phyloP scores from a whole-genome alignment of 495 filamentous ascomycete species.

The Lophium mytilinum region DNA sequence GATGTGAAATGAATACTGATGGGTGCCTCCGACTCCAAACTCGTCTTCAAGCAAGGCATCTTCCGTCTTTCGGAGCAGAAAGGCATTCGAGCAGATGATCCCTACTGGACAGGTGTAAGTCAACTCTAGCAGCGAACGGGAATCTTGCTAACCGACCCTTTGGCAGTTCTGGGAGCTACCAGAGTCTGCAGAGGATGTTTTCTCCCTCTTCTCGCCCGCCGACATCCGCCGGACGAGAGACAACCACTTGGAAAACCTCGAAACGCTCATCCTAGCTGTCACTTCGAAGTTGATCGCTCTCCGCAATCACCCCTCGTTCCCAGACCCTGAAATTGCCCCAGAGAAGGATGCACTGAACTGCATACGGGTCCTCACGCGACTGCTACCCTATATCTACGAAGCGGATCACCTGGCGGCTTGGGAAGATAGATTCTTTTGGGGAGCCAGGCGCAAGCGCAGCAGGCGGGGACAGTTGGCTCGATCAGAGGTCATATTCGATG shows the following conservation, averaged over 20 bases:
- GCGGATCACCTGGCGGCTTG: slow-evolving; percentile 75
- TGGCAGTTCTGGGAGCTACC: slow-evolving; percentile 93
- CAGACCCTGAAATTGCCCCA: slow-evolving; percentile 80
- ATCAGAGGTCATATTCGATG: slow-evolving; percentile 82
- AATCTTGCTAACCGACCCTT: slow-evolving; percentile 8
- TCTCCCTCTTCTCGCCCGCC: slow-evolving; percentile 87
- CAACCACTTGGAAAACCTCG: slow-evolving; percentile 76
- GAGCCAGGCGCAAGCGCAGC: slow-evolving; percentile 56
- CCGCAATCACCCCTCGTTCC: slow-evolving; percentile 83
- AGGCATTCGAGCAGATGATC: slow-evolving; percentile 78
- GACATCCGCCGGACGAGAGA: slow-evolving; percentile 92
- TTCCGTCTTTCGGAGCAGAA: slow-evolving; percentile 90
- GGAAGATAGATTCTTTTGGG: slow-evolving; percentile 94
- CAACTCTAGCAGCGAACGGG: neutral
- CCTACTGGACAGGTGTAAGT: slow-evolving; percentile 86
- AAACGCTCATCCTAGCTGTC: slow-evolving; percentile 77
- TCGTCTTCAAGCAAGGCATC: slow-evolving; percentile 98
- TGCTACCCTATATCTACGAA: slow-evolving; percentile 91
- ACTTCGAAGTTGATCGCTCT: slow-evolving; percentile 73
- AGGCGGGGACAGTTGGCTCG: slow-evolving; percentile 44
- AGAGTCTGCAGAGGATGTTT: slow-evolving; percentile 91
- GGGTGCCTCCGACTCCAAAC: slow-evolving; percentile 98
- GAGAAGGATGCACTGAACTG: slow-evolving; percentile 89
- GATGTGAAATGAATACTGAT: slow-evolving; percentile 42
- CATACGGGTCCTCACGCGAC: slow-evolving; percentile 79